phyloP scores from a whole-genome alignment of 495 filamentous ascomycete genomes.

The Penicillium bovifimosum region DNA sequence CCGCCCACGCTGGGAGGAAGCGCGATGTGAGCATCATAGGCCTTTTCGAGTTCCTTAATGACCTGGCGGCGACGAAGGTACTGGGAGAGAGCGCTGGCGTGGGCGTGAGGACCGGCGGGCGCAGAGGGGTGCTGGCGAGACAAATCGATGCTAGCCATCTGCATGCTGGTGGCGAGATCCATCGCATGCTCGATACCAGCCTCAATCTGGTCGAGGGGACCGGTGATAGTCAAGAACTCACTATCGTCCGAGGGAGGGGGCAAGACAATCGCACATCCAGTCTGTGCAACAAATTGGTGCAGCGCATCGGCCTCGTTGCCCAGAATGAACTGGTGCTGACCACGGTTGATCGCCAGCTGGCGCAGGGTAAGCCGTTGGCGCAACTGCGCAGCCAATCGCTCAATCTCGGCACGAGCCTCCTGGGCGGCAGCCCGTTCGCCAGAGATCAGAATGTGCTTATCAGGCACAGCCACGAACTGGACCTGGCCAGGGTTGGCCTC shows the following conservation, averaged over 20 bases:
- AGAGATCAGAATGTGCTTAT: constrained; percentile 72
- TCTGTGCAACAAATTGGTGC: constrained; percentile 81
- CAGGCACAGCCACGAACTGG: constrained; percentile 58
- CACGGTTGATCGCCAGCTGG: constrained; percentile 67
- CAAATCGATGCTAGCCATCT: constrained; percentile 70
- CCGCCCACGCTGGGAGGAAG: constrained; percentile 59
- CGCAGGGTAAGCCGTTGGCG: constrained; percentile 63
- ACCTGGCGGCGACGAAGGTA: constrained; percentile 74
- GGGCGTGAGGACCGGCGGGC: constrained; percentile 61
- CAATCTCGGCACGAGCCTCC: constrained; percentile 71
- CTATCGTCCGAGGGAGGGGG: constrained; percentile 66
- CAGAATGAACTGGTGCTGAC: constrained; percentile 86
- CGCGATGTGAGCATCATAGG: constrained; percentile 75
- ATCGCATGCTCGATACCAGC: constrained; percentile 70
- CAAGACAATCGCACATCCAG: constrained; percentile 82
- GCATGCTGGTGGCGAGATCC: constrained; percentile 77
- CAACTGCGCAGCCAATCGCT: constrained; percentile 66
- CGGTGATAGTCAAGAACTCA: constrained; percentile 77
- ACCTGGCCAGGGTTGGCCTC: constrained; percentile 58
- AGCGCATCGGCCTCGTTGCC: constrained; percentile 70
- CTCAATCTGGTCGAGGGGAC: constrained; percentile 65
- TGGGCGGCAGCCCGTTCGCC: constrained; percentile 83
- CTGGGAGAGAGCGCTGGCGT: constrained; percentile 77
- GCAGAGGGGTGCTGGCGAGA: constrained; percentile 68
- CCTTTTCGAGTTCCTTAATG: constrained; percentile 69